These are phyloP conservation scores for Bruguiera gymnorhiza DNA, from an alignment of 345 rosid species.

Conservation along the genomic window DNA sequence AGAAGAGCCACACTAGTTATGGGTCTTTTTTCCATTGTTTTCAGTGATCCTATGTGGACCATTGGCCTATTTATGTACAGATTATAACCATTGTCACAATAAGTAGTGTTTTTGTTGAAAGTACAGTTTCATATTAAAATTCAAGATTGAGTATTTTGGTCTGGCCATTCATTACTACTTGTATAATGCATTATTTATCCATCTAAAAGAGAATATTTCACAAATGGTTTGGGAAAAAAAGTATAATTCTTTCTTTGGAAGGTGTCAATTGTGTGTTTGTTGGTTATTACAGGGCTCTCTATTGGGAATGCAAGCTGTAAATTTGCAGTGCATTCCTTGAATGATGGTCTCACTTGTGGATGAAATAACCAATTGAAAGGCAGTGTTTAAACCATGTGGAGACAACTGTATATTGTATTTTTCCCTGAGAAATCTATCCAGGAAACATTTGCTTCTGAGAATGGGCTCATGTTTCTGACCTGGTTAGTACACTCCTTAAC, in stretches of 20 bases:
- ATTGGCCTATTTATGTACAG: no score
- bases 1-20: no score
- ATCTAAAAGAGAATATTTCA: neutral
- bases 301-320: slow-evolving; percentile 26
- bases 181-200: no score
- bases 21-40: no score
- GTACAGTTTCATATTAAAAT: no score
- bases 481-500: slow-evolving; percentile 84
- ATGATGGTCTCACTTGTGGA: slow-evolving; percentile 24
- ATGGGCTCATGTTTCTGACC: slow-evolving; percentile 73
- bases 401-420: slow-evolving; percentile 73
- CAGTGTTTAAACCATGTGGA: slow-evolving; percentile 36
- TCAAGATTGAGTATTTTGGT: no score
- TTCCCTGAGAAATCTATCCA: slow-evolving; percentile 71
- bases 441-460: slow-evolving; percentile 61
- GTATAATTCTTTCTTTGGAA: slow-evolving; percentile 14
- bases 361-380: slow-evolving; percentile 27
- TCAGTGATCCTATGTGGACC: no score
- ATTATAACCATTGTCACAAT: no score
- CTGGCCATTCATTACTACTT: no score
- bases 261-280: slow-evolving; percentile 17
- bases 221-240: neutral
- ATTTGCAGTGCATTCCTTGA: slow-evolving; percentile 15
- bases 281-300: slow-evolving; percentile 26
- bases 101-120: no score